Percentiles rank a stretch among this genome's conserved stretches.
Evolutionary conservation across 2,329 filamentous ascomycete genomes (phyloP).

Genomic region (Neodidymelliopsis sp.): DNA sequence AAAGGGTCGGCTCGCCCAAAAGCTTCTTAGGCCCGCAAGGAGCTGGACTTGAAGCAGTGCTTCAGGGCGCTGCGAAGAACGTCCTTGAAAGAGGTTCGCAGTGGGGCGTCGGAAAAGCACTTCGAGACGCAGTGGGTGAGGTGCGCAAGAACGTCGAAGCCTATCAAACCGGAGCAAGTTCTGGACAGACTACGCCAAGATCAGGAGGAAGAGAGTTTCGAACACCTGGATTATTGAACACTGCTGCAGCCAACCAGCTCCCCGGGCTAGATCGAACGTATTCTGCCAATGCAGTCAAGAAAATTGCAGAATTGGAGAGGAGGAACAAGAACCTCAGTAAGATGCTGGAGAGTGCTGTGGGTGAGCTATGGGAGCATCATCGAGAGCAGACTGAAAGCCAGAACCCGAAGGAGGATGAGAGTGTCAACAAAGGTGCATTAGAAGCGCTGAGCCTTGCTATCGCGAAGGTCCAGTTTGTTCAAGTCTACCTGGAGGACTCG

Average conservation of each 20-base stretch:
- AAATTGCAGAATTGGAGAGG: conserved; percentile 60
- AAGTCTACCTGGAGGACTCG: conserved; percentile 58
- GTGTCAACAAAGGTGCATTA: conserved; percentile 42
- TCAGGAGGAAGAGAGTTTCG: conserved; percentile 47
- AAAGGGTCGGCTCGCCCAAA: conserved; percentile 38
- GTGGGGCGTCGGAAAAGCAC: conserved; percentile 79
- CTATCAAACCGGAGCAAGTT: conserved; percentile 57
- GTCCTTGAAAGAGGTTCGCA: conserved; percentile 77
- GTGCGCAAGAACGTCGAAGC: conserved; percentile 77
- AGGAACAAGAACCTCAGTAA: conserved; percentile 72
- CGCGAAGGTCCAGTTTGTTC: conserved; percentile 60
- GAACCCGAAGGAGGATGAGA: conserved; percentile 36
- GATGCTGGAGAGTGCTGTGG: conserved; percentile 72
- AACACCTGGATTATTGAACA: conserved; percentile 37
- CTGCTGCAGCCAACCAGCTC: conserved; percentile 21
- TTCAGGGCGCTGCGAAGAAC: conserved; percentile 79
- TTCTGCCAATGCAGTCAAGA: conserved; percentile 37
- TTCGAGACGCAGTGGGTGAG: conserved; percentile 82
- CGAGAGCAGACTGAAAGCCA: conserved; percentile 56
- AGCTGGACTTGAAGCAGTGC: conserved; percentile 68
- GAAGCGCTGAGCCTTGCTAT: conserved; percentile 57
- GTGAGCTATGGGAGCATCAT: conserved; percentile 68
- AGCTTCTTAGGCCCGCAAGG: conserved; percentile 41
- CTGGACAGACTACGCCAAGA: conserved; percentile 42
- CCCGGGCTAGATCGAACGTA: conserved; percentile 30